Evolutionary conservation across 495 filamentous ascomycete species (phyloP).

Genomic region (Aspergillus homomorphus): DNA sequence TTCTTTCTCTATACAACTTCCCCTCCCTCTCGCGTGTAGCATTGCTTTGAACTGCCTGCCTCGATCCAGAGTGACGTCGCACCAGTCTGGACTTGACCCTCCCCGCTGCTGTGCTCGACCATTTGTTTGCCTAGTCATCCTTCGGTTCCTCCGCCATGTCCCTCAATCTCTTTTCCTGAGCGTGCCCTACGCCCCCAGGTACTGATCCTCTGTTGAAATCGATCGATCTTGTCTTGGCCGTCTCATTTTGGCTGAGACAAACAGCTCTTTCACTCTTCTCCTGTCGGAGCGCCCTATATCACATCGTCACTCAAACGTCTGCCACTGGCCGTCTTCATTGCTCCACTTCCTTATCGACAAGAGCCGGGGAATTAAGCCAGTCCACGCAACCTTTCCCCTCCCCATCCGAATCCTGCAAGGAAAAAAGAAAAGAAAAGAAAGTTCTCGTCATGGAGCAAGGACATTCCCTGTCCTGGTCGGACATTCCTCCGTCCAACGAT

Average conservation of each 20-base stretch:
- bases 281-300: background rate
- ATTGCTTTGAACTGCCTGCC: background rate
- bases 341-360: background rate
- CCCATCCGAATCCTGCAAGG: no score
- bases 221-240: background rate
- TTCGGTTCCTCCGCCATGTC: constrained; percentile 5
- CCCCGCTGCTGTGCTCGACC: no score
- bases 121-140: background rate
- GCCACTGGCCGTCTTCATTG: background rate
- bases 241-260: background rate
- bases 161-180: background rate
- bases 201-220: background rate
- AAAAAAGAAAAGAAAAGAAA: constrained; percentile 4
- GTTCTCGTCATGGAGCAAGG: constrained; percentile 40
- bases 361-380: background rate
- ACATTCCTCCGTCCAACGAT: constrained; percentile 35
- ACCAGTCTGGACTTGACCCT: background rate
- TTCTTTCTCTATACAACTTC: background rate
- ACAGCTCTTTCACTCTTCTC: background rate
- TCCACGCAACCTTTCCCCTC: background rate
- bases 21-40: background rate
- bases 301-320: constrained; percentile 1
- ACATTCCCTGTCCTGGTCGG: constrained; percentile 40
- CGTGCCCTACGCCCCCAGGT: background rate
- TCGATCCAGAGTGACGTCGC: background rate